These are phyloP conservation scores for Penicillium verhagenii DNA, from an alignment of 495 filamentous ascomycete species.

Conservation along the genomic window DNA sequence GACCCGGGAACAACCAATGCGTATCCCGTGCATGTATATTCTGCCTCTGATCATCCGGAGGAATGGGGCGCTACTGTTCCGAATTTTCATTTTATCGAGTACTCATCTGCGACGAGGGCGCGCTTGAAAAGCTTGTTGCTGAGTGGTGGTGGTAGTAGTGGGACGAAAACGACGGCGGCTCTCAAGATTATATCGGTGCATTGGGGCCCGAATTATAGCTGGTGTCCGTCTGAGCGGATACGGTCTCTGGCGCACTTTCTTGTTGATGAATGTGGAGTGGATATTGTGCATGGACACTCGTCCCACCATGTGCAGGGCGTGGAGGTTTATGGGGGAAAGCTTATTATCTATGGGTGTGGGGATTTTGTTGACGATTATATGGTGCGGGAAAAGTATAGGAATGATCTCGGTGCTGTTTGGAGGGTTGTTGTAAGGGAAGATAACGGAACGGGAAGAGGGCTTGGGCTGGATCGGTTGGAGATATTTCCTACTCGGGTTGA, in stretches of 20 bases:
- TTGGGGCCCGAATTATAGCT: constrained; percentile 45
- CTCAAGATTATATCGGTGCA: constrained; percentile 43
- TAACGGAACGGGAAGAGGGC: not conserved
- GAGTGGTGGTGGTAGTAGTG: not conserved
- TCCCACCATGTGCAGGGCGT: constrained; percentile 47
- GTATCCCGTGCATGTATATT: constrained; percentile 24
- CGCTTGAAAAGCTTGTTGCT: constrained; percentile 23
- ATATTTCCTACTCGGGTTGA: constrained; percentile 31
- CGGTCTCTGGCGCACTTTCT: constrained; percentile 38
- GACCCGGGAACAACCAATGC: not conserved
- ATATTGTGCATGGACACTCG: constrained; percentile 46
- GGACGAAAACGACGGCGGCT: constrained; percentile 5
- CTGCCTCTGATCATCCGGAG: constrained; percentile 27
- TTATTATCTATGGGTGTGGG: constrained; percentile 46
- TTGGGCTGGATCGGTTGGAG: constrained; percentile 26
- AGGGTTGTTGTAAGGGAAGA: constrained; percentile 28
- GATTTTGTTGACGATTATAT: constrained; percentile 49
- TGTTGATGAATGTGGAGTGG: constrained; percentile 43
- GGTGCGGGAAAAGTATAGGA: constrained; percentile 31
- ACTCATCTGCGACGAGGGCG: constrained; percentile 18
- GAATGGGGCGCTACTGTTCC: constrained; percentile 20
- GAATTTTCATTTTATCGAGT: constrained; percentile 36
- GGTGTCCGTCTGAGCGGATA: constrained; percentile 29
- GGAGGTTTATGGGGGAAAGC: constrained; percentile 33
- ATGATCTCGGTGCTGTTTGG: constrained; percentile 44